phyloP scores from a whole-genome alignment of 495 filamentous ascomycete genomes.

The Neurospora sp. region DNA sequence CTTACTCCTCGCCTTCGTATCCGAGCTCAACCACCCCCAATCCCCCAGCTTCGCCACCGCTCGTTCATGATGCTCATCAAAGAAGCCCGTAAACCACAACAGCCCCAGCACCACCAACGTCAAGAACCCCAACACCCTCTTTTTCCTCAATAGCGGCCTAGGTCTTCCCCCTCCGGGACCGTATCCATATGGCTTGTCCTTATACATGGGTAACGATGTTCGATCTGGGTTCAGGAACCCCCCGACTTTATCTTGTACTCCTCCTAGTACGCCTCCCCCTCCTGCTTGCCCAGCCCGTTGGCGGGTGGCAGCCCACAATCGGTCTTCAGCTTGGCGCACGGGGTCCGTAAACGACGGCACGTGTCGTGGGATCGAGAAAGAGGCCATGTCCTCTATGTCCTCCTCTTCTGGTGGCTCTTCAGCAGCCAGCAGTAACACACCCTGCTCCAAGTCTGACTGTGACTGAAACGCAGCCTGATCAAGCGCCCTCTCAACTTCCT shows the following conservation, averaged over 20 bases:
- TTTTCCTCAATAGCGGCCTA: conserved; percentile 39
- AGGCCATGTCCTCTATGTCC: conserved; percentile 42
- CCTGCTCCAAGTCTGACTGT: background rate
- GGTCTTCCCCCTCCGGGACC: conserved; percentile 31
- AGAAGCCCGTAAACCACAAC: conserved; percentile 50
- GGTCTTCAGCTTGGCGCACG: conserved; percentile 58
- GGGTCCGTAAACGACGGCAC: conserved; percentile 61
- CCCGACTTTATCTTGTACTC: conserved; percentile 34
- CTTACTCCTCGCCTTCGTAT: conserved; percentile 21
- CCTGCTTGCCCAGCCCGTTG: conserved; percentile 19
- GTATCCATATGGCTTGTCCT: conserved; percentile 88
- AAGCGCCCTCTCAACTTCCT: background rate
- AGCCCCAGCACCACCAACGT: conserved; percentile 39
- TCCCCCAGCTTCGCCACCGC: conserved; percentile 18
- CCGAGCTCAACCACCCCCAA: conserved; percentile 33
- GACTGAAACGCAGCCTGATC: background rate
- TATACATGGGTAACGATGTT: conserved; percentile 83
- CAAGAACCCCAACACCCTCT: conserved; percentile 41
- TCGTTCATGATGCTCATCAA: conserved; percentile 27
- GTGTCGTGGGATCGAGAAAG: conserved; percentile 53
- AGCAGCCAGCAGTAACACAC: background rate
- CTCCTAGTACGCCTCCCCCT: conserved; percentile 30
- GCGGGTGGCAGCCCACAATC: conserved; percentile 44
- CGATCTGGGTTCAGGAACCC: conserved; percentile 38
- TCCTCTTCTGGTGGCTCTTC: background rate